Evolutionary conservation across 345 rosid genomes (phyloP), one percentile per base, ranked within the genome.

Genomic region (Citrus medica): DNA sequence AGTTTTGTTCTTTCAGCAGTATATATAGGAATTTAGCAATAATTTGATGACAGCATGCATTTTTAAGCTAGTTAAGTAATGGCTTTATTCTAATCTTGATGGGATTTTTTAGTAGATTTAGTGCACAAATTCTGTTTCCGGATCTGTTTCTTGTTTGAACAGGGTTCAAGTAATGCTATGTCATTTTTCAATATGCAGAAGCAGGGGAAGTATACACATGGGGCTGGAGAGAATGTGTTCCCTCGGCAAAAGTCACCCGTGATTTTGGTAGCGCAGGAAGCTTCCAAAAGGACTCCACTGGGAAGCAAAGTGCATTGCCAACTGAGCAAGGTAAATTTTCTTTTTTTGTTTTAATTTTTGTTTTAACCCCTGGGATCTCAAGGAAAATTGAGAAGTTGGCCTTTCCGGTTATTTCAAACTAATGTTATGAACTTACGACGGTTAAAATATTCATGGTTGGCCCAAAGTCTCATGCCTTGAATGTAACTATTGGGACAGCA

Each of bases 201-300:
- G 75, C 76, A 56, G 98, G 93, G 64, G 98, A 91, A 79, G 84
- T 84, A 19, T 92, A 88, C 80, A 84, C 97, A 22, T 94, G 97
- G 98, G 98, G 97, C n/a, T 94, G 98, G 98, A 94, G 88, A 78
- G 97, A 94, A 76, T 92, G 98, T 74, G 88, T 92, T 51, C 98
- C 96, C 62, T 87, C 86, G 7, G 82, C 83, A 58, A 88, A 88
- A 74, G 32, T 79, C 24, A 42, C 76, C 4, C 76, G 68, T 27
- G 88, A 87, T 81, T 56, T 70, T 53, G 79, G 82, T 78, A 56
- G 71, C 7, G 85, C 78, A 16, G 91, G 87, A 70, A 75, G 79
- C 77, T 53, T 81, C n/a, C 84, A 69, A 21, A 90, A 88, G 80
- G 90, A 90, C 60, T 53, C 37, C 64, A 28, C 61, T 69, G 85